Evolutionary conservation across 345 rosid genomes (phyloP).

Genomic region (Melaleuca alternifolia): DNA sequence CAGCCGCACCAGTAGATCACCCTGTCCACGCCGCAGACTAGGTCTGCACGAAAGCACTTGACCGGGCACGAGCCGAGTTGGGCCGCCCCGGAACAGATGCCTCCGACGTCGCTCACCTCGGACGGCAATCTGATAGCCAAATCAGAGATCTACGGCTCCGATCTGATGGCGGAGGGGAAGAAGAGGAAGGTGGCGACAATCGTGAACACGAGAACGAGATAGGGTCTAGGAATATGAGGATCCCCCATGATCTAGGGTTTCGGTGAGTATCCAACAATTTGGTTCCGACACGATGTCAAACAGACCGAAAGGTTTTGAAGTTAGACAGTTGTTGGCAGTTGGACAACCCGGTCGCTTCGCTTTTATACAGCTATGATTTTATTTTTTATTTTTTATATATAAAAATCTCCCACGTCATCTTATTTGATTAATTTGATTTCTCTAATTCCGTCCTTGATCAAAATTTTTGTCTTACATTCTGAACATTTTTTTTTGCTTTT

Average conservation of each 20-base stretch:
- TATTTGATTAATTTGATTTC: too few species aligned
- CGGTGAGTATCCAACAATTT: too few species aligned
- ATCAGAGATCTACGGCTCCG: neutral
- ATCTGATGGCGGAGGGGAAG: neutral
- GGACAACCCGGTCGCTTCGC: too few species aligned
- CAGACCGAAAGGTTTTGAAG: too few species aligned
- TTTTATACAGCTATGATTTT: too few species aligned
- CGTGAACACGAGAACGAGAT: neutral
- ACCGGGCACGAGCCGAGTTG: slow-evolving; percentile 57
- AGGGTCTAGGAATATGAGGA: neutral
- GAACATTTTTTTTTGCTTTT: too few species aligned
- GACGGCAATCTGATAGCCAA: slow-evolving; percentile 21
- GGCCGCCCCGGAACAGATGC: slow-evolving; percentile 23
- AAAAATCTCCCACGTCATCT: too few species aligned
- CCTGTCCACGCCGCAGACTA: slow-evolving; percentile 84
- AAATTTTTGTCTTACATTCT: too few species aligned
- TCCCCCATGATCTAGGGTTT: neutral
- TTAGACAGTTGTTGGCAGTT: too few species aligned
- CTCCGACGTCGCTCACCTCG: slow-evolving; percentile 14
- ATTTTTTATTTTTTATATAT: too few species aligned
- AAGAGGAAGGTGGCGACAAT: neutral
- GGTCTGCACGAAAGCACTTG: slow-evolving; percentile 75
- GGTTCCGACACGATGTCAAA: too few species aligned
- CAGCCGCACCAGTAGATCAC: slow-evolving; percentile 99
- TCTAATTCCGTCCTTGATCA: too few species aligned